Evolutionary conservation across 495 filamentous ascomycete genomes (phyloP).

Genomic region (Neurospora sp.): DNA sequence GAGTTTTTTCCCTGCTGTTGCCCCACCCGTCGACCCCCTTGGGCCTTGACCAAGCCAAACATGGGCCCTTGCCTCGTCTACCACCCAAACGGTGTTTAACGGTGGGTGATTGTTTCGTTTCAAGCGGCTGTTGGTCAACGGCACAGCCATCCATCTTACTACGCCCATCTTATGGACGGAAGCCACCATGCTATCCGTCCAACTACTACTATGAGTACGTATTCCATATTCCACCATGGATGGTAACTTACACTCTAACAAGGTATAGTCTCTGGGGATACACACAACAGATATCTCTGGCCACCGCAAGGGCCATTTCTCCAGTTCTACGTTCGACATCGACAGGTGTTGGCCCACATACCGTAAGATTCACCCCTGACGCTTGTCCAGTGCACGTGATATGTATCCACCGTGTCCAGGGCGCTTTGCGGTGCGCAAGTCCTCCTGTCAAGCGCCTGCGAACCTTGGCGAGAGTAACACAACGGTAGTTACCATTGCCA

Average conservation of each 20-base stretch:
- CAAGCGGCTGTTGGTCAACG: slow-evolving; percentile 18
- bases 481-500: neutral
- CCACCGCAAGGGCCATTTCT: neutral
- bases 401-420: neutral
- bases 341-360: neutral
- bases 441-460: neutral
- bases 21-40: neutral
- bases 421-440: neutral
- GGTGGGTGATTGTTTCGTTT: neutral
- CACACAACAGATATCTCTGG: neutral
- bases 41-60: neutral
- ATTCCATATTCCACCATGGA: neutral
- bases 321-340: neutral
- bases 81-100: neutral
- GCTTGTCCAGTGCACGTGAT: neutral
- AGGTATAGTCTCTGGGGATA: neutral
- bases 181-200: neutral
- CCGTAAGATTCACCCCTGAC: neutral
- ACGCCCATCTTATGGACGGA: neutral
- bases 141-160: slow-evolving; percentile 10
- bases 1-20: neutral
- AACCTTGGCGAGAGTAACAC: neutral
- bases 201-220: neutral
- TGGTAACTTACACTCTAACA: neutral
- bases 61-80: neutral